phyloP scores from a whole-genome alignment of 2,329 filamentous ascomycete species.

The Pseudogymnoascus verrucosus region DNA sequence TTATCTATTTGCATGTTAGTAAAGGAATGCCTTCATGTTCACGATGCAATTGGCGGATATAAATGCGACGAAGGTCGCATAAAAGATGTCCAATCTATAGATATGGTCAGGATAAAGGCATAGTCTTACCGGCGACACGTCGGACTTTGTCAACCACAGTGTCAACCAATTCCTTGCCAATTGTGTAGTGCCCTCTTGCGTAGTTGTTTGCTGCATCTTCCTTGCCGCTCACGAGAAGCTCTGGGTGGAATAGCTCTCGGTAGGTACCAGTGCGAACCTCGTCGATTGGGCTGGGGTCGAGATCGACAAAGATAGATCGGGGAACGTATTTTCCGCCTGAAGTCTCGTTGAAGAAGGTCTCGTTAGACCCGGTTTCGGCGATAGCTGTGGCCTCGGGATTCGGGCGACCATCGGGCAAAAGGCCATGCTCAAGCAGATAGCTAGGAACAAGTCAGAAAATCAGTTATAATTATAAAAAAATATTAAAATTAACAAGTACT shows the following conservation, averaged over 20 bases:
- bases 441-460: conserved; percentile 29
- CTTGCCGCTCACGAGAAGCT: conserved; percentile 58
- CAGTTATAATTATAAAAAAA: background rate
- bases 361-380: conserved; percentile 48
- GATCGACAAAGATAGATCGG: conserved; percentile 58
- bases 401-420: conserved; percentile 50
- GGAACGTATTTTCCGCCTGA: conserved; percentile 58
- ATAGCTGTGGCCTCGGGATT: conserved; percentile 46
- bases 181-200: conserved; percentile 60
- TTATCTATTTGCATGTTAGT: conserved; percentile 40
- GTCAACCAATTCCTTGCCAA: conserved; percentile 60
- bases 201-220: conserved; percentile 65
- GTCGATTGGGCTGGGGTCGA: conserved; percentile 60
- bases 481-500: conserved; percentile 24
- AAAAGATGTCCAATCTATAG: background rate
- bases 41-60: background rate
- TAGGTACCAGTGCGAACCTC: conserved; percentile 58
- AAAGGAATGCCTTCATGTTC: background rate
- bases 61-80: background rate
- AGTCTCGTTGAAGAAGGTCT: conserved; percentile 61
- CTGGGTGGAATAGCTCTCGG: conserved; percentile 57
- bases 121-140: conserved; percentile 48
- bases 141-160: conserved; percentile 56
- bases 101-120: background rate
- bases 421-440: conserved; percentile 59